Conservation (phyloP, 306 rosid species). For the Nissolia schottii region DNA sequence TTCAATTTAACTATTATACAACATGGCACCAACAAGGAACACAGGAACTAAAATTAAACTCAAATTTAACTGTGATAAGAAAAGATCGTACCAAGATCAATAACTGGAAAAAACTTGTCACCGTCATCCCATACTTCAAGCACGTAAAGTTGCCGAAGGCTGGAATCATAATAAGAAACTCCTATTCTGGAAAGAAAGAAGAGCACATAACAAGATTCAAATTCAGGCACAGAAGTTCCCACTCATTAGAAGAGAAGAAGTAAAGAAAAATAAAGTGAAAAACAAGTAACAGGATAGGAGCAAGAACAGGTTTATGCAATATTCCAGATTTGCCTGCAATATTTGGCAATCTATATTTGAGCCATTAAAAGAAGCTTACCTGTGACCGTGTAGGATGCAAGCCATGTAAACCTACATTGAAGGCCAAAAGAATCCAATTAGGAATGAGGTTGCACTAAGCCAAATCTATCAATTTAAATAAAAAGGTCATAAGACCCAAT, state of each 20-base stretch:
- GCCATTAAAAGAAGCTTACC: slow-evolving; percentile 43
- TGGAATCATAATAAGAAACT: slow-evolving; percentile 84
- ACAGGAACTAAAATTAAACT: slow-evolving; percentile 24
- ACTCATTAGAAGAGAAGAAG: neutral
- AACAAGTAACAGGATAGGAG: slow-evolving; percentile 6
- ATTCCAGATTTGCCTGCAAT: slow-evolving; percentile 13
- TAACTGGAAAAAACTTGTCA: slow-evolving; percentile 68
- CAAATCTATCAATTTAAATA: slow-evolving; percentile 11
- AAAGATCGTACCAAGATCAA: slow-evolving; percentile 67
- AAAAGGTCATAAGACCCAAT: neutral
- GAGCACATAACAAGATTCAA: slow-evolving; percentile 6
- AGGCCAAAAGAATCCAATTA: slow-evolving; percentile 7
- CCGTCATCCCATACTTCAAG: slow-evolving; percentile 97
- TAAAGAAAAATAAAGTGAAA: neutral
- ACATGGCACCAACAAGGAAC: slow-evolving; percentile 12
- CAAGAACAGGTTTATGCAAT: neutral
- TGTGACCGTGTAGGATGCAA: slow-evolving; percentile 69
- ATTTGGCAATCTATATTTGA: neutral
- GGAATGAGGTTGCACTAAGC: neutral
- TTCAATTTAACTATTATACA: slow-evolving; percentile 18
- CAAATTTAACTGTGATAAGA: slow-evolving; percentile 15
- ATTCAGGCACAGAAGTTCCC: neutral
- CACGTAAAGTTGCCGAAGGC: slow-evolving; percentile 79
- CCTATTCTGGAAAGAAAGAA: slow-evolving; percentile 64
- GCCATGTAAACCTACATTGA: slow-evolving; percentile 86